These are phyloP conservation scores for Jamesozyma hellenica DNA, from an alignment of 805 yeast genomes.

Conservation along the genomic window DNA sequence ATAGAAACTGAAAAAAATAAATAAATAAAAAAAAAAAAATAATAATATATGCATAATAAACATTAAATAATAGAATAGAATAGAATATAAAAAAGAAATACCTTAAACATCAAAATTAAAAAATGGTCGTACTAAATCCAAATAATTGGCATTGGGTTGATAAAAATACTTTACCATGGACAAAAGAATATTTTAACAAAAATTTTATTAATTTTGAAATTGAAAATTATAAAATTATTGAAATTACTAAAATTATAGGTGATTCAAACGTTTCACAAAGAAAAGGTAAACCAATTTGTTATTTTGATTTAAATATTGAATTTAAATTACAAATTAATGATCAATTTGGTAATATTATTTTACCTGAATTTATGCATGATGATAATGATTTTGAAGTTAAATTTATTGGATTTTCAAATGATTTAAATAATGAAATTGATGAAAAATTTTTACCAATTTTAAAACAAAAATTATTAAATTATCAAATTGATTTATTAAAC, in stretches of 20 bases:
- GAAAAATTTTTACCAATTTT: conserved; percentile 44
- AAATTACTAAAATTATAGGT: conserved; percentile 44
- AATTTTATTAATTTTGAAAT: conserved; percentile 24
- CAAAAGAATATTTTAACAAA: conserved; percentile 39
- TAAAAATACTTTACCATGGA: conserved; percentile 58
- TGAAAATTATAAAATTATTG: conserved; percentile 26
- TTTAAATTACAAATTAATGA: conserved; percentile 35
- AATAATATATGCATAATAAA: no score
- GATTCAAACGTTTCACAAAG: conserved; percentile 80
- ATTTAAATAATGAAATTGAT: conserved; percentile 34
- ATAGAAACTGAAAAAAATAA: no score
- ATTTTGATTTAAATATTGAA: conserved; percentile 53
- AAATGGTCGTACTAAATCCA: conserved; percentile 61
- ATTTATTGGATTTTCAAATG: conserved; percentile 33
- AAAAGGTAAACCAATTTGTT: conserved; percentile 70
- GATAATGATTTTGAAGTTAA: conserved; percentile 57
- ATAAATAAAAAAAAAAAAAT: no score
- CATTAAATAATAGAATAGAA: neutral
- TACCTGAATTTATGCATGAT: conserved; percentile 71
- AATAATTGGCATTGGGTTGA: conserved; percentile 75
- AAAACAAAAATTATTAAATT: conserved; percentile 38
- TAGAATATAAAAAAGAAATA: no score
- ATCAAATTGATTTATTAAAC: conserved; percentile 51
- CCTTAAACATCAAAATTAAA: neutral
- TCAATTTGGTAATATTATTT: conserved; percentile 33